Base-by-base conservation (phyloP, 768 basidiomycete genomes). In the Lanmaoa pseudosensibilis region DNA sequence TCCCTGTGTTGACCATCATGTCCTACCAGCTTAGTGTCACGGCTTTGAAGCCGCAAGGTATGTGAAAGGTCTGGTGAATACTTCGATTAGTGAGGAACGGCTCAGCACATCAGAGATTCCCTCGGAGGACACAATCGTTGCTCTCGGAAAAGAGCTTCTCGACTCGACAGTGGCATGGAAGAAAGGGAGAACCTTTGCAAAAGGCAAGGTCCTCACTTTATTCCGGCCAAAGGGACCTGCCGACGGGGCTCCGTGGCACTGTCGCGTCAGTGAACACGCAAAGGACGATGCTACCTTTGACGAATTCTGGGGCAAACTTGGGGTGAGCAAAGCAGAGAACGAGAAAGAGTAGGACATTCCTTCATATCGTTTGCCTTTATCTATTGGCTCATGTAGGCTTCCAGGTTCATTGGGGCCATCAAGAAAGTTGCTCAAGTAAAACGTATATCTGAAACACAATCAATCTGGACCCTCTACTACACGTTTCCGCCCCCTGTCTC, bases 391-490 rank as follows among this genome's bases (percentile, higher is more conserved):
- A 56, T 27, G 13, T 10, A 5, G 40, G 23, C 25, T 27, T 21
- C 21, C 60, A 91, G 90, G 65, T 92, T 82, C 66, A 82, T 91
- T 2, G 78, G 80, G 5, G 78, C 82, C 41, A 79, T 91, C 59
- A 78, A 84, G 64, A 84, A 86, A 63, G 87, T 81, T 2, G 78
- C 79, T 4, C 75, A 80, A 60, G 74, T 92, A 60, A 84, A 85
- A 69, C 78, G 79, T 25, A 67, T 91, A 41, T 88, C 88, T 0
- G 75, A 81, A 12, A 85, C 79, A 3, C 81, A 86, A 48, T 74
- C 77, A 3, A 83, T 91, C 58, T 91, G 88, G 88, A 80, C 86
- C 0, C 58, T 88, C 57, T 82, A 83, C 69, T 92, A 92, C 71
- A 86, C 79, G 3, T 88, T 91, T 71, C 75, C 82, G 1, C 82